These are phyloP conservation scores for Scutellaria barbata DNA, from an alignment of 257 asterid genomes.

Conservation along the genomic window DNA sequence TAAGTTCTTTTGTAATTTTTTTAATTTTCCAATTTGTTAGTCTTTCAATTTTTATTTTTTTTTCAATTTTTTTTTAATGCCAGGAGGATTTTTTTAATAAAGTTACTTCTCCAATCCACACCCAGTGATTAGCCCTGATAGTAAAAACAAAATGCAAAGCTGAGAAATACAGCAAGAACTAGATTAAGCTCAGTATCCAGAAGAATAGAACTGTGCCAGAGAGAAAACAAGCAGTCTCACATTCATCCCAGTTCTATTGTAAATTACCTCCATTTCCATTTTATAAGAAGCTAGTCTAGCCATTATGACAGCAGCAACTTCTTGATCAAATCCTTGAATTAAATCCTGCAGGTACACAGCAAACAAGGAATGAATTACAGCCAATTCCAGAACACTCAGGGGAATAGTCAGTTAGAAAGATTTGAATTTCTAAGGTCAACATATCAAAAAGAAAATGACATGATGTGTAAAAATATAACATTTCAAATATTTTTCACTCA, in stretches of 20 bases:
- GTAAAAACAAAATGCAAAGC: constrained; percentile 14
- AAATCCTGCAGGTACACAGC: constrained; percentile 62
- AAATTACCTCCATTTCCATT: constrained; percentile 94
- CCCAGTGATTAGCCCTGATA: constrained; percentile 14
- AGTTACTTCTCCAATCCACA: not conserved
- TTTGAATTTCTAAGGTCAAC: not conserved
- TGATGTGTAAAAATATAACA: constrained; percentile 15
- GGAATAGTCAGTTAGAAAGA: not conserved
- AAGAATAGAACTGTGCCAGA: constrained; percentile 23
- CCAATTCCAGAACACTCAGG: constrained; percentile 1
- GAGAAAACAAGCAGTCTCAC: constrained; percentile 10
- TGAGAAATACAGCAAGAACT: constrained; percentile 12
- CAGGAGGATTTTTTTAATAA: constrained; percentile 14
- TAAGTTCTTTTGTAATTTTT: not conserved
- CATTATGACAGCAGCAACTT: constrained; percentile 91
- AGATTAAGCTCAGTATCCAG: constrained; percentile 13
- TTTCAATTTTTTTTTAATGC: not conserved
- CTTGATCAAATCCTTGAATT: constrained; percentile 97
- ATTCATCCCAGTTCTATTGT: constrained; percentile 10
- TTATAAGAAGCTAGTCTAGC: constrained; percentile 93
- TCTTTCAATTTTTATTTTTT: not conserved
- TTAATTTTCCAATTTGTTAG: not conserved
- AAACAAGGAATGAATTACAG: constrained; percentile 29
- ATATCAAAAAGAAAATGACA: not conserved
- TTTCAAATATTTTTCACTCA: constrained; percentile 2